Percentiles rank a stretch among this genome's conserved stretches.
These are phyloP conservation scores for Tieghemostelium lacteum DNA, from an alignment of 78 protist genomes.

Conservation along the genomic window DNA sequence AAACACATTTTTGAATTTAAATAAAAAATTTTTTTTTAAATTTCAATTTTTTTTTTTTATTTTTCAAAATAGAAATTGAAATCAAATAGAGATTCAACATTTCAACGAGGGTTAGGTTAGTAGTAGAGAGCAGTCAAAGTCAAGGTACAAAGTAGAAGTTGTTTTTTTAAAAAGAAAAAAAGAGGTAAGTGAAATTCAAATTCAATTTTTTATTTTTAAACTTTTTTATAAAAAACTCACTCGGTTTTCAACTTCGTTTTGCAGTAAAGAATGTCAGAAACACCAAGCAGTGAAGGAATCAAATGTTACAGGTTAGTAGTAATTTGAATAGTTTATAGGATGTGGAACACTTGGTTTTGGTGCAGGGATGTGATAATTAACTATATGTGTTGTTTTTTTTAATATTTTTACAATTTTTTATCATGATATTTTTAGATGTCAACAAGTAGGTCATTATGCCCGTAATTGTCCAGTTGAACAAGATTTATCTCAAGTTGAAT, in stretches of 20 bases:
- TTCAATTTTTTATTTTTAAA: too few relatives aligned
- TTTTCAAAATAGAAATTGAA: neutral
- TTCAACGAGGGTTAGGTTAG: too few relatives aligned
- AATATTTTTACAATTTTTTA: neutral
- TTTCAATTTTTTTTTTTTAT: constrained; percentile 1
- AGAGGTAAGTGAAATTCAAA: too few relatives aligned
- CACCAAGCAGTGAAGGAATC: neutral
- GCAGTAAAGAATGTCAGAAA: neutral
- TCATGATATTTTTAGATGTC: constrained; percentile 15
- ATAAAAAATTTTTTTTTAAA: neutral
- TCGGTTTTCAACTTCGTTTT: neutral
- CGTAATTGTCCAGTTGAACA: constrained; percentile 1
- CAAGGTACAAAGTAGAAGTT: too few relatives aligned
- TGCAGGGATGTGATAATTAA: too few relatives aligned
- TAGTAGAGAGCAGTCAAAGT: too few relatives aligned
- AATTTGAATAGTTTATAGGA: too few relatives aligned
- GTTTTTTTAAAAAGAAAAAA: too few relatives aligned
- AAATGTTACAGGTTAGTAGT: neutral
- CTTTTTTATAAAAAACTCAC: too few relatives aligned
- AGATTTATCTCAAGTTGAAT: neutral
- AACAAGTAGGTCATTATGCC: constrained; percentile 37
- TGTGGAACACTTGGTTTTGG: too few relatives aligned
- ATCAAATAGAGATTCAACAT: too few relatives aligned
- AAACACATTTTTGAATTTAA: too few relatives aligned
- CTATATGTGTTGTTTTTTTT: neutral